Evolutionary conservation across 2,329 filamentous ascomycete genomes (phyloP).

Genomic region (Monosporascus ibericus): DNA sequence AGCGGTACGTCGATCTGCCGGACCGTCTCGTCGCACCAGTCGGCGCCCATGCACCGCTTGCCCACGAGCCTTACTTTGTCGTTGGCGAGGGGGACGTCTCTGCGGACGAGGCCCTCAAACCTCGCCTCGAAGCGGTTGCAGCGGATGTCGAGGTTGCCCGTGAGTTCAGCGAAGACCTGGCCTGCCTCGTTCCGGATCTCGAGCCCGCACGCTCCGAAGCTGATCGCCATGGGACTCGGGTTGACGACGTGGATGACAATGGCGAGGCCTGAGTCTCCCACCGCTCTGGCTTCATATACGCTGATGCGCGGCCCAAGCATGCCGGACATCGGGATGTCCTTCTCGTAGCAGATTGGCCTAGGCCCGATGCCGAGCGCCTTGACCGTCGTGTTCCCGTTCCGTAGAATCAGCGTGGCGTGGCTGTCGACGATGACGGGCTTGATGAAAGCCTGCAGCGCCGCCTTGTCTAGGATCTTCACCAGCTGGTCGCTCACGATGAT

Average conservation of each 20-base stretch:
- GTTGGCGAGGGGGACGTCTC: constrained; percentile 1
- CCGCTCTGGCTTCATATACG: constrained; percentile 3
- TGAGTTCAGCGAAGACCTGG: constrained; percentile 15
- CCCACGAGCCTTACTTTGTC: constrained; percentile 14
- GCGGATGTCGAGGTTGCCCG: constrained; percentile 18
- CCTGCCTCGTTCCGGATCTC: constrained; percentile 13
- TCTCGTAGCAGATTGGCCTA: constrained; percentile 14
- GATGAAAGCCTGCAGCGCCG: constrained; percentile 17
- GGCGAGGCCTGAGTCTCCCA: background rate
- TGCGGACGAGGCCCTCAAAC: constrained; percentile 12
- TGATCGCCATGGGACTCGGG: constrained; percentile 20
- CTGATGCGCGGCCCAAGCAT: constrained; percentile 14
- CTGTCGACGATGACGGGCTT: constrained; percentile 8
- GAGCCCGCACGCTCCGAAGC: constrained; percentile 20
- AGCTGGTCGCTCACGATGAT: constrained; percentile 15
- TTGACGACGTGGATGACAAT: constrained; percentile 14
- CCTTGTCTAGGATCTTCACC: constrained; percentile 15
- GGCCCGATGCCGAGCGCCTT: constrained; percentile 14
- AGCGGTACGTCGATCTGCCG: constrained; percentile 19
- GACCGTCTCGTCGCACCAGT: constrained; percentile 20
- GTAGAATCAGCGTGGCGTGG: constrained; percentile 10
- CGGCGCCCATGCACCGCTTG: constrained; percentile 14
- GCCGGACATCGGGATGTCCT: constrained; percentile 13
- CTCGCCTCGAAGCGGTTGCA: constrained; percentile 11
- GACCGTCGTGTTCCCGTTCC: constrained; percentile 15